Base-by-base conservation (phyloP, 331 rosid genomes). In the Acacia pycnantha region DNA sequence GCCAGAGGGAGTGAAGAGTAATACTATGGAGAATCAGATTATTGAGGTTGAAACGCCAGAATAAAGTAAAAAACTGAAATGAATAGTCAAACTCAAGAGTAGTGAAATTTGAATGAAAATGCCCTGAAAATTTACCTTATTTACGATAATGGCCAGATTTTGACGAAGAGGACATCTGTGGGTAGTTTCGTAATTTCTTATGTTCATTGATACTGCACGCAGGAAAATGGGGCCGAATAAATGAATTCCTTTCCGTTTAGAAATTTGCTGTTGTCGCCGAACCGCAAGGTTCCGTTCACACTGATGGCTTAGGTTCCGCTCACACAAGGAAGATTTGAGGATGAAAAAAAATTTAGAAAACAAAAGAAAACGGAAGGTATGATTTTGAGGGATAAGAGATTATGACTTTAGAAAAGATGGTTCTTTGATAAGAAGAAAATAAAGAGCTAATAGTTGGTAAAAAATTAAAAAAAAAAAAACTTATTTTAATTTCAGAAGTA, bases 191-290 rank as follows among this genome's bases (percentile, higher is more conserved):
- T 79, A 74, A 48, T 46, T 58, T 18, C 62, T 1, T 5, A 10
- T 14, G 11, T 13, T 14, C 41, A 27, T 14, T 2, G 40, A 2
- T 29, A 29, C 18, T 2, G 11, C 26, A 12, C 12, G 1, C 37
- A 4, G 0, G 14, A 37, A 21, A 15, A n/a, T 56, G 64, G 64
- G 64, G 33, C 40, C 50, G 65, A 46, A 66, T 43, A 62, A 54
- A n/a, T 24, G 26, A 73, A 48, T 81, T 48, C 31, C 80, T 64
- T 74, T 74, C 59, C 76, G 59, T 64, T 59, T 33, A 47, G 44
- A 41, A 13, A 8, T 58, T 47, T 33, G 26, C n/a, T 59, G 9
- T 26, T 61, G 67, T 15, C 0, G 15, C 13, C 0, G 12, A 61
- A 12, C 33, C 35, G 2, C 35, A 4, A 24, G 19, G 33, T 61